Evolutionary conservation across 176 grass and related monocot genomes (phyloP).

Genomic region (Oryza officinalis): DNA sequence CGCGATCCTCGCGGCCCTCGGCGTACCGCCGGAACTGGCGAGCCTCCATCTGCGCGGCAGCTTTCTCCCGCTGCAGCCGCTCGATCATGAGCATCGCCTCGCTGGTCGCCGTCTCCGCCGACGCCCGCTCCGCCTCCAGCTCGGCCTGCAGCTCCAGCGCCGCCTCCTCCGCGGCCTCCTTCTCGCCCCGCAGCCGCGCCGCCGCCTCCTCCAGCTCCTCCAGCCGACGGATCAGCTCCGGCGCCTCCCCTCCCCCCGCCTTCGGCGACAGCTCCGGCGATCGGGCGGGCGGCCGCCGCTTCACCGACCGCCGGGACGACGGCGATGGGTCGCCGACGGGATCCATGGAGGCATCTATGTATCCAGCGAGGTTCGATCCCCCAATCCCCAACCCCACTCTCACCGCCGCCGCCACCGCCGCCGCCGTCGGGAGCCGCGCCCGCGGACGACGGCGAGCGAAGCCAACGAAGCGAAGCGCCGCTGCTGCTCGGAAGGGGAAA

Average conservation of each 20-base stretch:
- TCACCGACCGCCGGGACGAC: constrained; percentile 46
- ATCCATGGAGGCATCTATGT: constrained; percentile 59
- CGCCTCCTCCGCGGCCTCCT: constrained; percentile 51
- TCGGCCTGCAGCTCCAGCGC: constrained; percentile 48
- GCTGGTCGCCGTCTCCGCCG: constrained; percentile 64
- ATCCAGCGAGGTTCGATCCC: neutral
- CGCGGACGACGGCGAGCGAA: constrained; percentile 4
- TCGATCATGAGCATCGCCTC: constrained; percentile 93
- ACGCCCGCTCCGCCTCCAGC: constrained; percentile 72
- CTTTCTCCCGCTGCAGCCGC: constrained; percentile 86
- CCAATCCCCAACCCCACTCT: neutral
- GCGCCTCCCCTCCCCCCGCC: neutral
- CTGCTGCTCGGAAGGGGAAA: neutral
- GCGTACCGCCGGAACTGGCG: constrained; percentile 74
- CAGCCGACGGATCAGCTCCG: constrained; percentile 42
- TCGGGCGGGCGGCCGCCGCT: constrained; percentile 23
- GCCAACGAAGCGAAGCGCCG: neutral
- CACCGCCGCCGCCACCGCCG: neutral
- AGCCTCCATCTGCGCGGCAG: constrained; percentile 76
- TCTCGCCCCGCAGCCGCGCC: constrained; percentile 43
- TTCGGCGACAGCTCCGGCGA: constrained; percentile 51
- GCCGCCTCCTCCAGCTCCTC: constrained; percentile 44
- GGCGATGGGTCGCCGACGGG: constrained; percentile 14
- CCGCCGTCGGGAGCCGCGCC: constrained; percentile 5
- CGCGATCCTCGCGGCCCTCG: constrained; percentile 58